Evolutionary conservation across 2,329 filamentous ascomycete species (phyloP).

Genomic region (Arthrinium phaeospermum): DNA sequence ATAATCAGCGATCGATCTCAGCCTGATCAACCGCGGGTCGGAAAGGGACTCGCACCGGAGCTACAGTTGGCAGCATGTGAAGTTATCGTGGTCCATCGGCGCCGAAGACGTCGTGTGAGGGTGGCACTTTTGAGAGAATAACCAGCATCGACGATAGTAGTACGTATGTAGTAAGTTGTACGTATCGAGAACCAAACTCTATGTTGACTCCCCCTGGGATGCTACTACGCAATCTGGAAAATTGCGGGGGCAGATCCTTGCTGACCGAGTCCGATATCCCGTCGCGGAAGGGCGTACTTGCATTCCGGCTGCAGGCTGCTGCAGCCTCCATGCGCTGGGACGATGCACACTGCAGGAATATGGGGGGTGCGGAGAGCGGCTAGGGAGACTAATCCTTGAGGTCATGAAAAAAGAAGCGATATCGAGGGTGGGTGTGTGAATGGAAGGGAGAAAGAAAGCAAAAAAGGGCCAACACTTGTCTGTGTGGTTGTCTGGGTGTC

Average conservation of each 20-base stretch:
- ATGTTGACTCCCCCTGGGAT: background rate
- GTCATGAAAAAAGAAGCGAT: background rate
- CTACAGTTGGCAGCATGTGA: background rate
- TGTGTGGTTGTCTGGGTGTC: background rate
- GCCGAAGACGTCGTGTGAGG: background rate
- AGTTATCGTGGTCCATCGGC: background rate
- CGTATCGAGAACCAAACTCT: background rate
- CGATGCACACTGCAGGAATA: background rate
- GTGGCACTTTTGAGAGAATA: conserved; percentile 3
- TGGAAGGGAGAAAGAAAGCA: background rate
- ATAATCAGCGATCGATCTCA: background rate
- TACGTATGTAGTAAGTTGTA: background rate
- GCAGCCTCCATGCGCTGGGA: background rate
- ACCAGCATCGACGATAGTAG: background rate
- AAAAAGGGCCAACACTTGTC: background rate
- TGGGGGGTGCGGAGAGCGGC: conserved; percentile 12
- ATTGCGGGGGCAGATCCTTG: conserved; percentile 5
- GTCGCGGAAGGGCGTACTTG: conserved; percentile 9
- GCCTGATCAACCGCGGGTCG: background rate
- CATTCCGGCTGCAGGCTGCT: conserved; percentile 2
- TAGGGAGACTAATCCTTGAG: background rate
- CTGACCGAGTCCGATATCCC: conserved; percentile 19
- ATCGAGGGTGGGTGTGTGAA: background rate
- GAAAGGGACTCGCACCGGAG: background rate
- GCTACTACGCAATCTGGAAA: background rate